Evolutionary conservation across 2,329 filamentous ascomycete species (phyloP), one percentile per base, ranked within the genome.

Genomic region (Talaromyces pinophilus): DNA sequence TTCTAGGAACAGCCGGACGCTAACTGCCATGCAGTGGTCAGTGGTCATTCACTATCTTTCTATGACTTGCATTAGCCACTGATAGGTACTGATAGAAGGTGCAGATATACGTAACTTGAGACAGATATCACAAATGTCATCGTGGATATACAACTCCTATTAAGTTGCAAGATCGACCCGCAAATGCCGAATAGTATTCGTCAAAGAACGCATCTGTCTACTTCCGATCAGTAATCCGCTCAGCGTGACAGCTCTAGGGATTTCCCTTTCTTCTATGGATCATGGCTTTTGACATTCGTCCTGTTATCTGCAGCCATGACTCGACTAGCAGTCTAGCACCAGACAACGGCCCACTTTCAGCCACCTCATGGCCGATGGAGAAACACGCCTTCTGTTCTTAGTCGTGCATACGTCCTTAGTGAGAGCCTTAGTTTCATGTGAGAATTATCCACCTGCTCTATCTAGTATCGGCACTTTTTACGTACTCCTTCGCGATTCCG

Each of bases 321-420:
- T 63, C 48, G 38, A 25, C 5, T n/a, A 17, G 35, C 48, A 30
- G 35, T n/a, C 5, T n/a, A 17, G 35, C 48, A 30, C 19, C 2
- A 19, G n/a, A 55, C n/a, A 40, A 19, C 22, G 61, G 40, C 35
- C 61, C 61, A 63, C 60, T 46, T 44, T 62, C 60, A 62, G 46
- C 60, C 60, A 62, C 60, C 54, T 54, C 50, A 54, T 54, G 50
- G 50, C 50, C 50, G 28, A 50, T 28, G 46, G 46, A 11, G 13
- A 22, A 50, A 17, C 5, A 13, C 46, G 22, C 22, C 46, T 50
- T 50, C 25, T 52, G 1, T 30, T 30, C 25, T 52, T 10, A 52
- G 25, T 52, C n/a, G 15, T 48, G 7, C 15, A 25, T 46, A 40
- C 38, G 22, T 54, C 15, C 50, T 17, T 54, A n/a, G 50, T 10